Conservation (phyloP, 768 basidiomycete genomes). For the Lactifluus pinguis region DNA sequence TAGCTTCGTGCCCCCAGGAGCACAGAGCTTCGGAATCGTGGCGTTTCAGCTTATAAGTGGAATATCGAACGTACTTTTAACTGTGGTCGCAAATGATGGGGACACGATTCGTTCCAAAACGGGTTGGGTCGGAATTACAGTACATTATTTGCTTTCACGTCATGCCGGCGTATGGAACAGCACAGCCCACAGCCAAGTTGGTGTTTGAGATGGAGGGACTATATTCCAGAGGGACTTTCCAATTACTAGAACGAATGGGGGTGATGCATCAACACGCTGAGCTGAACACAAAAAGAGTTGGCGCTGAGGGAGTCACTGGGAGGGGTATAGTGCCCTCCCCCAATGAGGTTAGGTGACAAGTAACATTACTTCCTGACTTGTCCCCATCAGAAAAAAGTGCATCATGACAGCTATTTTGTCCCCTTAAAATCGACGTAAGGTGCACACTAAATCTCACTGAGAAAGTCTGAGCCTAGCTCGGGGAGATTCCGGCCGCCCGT, state of each 20-base stretch:
- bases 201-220: neutral
- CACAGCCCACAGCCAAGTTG: slow-evolving; percentile 1
- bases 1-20: neutral
- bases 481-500: neutral
- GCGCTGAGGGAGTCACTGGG: slow-evolving; percentile 5
- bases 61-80: neutral
- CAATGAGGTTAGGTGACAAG: slow-evolving; percentile 7
- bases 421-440: slow-evolving; percentile 16
- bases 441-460: neutral
- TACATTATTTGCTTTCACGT: neutral
- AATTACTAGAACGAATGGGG: slow-evolving; percentile 15
- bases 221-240: neutral
- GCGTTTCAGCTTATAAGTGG: slow-evolving; percentile 4
- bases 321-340: slow-evolving; percentile 4
- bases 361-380: slow-evolving; percentile 3
- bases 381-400: slow-evolving; percentile 11
- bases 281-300: neutral
- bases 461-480: no score
- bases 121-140: neutral
- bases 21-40: neutral
- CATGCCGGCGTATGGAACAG: neutral
- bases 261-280: slow-evolving; percentile 8
- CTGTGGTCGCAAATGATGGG: neutral
- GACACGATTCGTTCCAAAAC: neutral
- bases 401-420: slow-evolving; percentile 16